These are phyloP conservation scores for Galium porrigens DNA, from an alignment of 305 asterid species.

Conservation along the genomic window DNA sequence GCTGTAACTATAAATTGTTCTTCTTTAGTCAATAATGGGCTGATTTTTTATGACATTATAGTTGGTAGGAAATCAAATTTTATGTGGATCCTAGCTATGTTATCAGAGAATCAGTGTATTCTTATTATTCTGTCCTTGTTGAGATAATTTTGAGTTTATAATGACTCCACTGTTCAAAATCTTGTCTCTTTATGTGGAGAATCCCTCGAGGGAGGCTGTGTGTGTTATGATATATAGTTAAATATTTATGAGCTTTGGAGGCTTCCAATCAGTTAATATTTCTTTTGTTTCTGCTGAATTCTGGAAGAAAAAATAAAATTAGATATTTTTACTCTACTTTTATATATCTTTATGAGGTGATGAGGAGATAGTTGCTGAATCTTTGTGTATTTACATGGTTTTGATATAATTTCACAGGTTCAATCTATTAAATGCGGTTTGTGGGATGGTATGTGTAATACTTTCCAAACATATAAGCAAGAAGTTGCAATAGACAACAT, in stretches of 20 bases:
- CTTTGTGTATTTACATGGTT: conserved; percentile 17
- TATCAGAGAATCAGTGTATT: background rate
- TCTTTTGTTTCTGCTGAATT: background rate
- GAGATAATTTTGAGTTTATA: background rate
- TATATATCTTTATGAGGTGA: background rate
- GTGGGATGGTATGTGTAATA: conserved; percentile 62
- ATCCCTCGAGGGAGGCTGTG: background rate
- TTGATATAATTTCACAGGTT: conserved; percentile 39
- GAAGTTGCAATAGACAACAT: conserved; percentile 22
- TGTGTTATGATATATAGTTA: background rate
- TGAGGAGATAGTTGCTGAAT: background rate
- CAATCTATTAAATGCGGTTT: conserved; percentile 53
- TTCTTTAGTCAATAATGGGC: background rate
- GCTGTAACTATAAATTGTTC: background rate
- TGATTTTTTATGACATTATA: conserved; percentile 2
- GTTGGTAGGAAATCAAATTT: background rate
- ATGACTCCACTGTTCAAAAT: background rate
- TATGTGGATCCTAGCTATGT: background rate
- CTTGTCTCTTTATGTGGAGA: background rate
- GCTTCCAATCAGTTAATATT: too few species aligned
- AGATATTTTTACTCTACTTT: conserved; percentile 39
- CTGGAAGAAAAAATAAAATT: background rate
- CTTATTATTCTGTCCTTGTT: background rate
- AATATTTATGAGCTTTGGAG: background rate
- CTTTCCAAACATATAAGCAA: conserved; percentile 27